Base-by-base conservation (phyloP, 1,284 basidiomycete genomes). In the Phlebopus sp. region DNA sequence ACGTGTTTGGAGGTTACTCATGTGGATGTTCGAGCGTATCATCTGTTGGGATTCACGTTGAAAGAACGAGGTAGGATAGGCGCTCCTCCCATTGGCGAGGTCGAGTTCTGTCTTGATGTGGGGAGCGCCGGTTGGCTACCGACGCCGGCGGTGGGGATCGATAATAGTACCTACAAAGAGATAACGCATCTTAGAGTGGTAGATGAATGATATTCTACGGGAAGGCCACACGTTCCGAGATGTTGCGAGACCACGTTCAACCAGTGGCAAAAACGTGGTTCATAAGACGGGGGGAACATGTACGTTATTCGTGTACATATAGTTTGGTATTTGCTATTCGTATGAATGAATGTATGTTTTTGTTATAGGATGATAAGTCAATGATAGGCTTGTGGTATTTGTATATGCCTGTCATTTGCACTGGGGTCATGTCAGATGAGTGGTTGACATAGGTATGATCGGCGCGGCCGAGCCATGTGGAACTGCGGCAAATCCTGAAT, bases 11-110 rank as follows among this genome's bases (percentile, higher is more conserved):
- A 52, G 41, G 45, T 49, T 39, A 40, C 29, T 15, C 59, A 63
- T 17, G 32, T 39, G 45, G 64, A 63, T 51, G 55, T 45, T 15
- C 31, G 39, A 8, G 35, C 47, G 18, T 15, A 48, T 35, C 38
- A 40, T 46, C 32, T 50, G 13, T 42, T 59, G 31, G 44, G n/a
- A 21, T 52, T 50, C 42, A 9, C 47, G 30, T 34, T 60, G 27
- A 27, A 37, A 37, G 43, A 54, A 50, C 52, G 59, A 48, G 52
- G 41, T 25, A 49, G 46, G 31, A 51, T 55, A 57, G 63, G 43
- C 47, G 40, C 41, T 15, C 49, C 46, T 57, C 63, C 56, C 53
- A 58, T 65, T 37, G 30, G 58, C 58, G 59, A 65, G 55, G 56
- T 62, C 56, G 62, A 54, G 53, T 47, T 49, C 2, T 52, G 52